These are phyloP conservation scores for Xylaria hypoxylon DNA, from an alignment of 2,329 filamentous ascomycete species.

Conservation along the genomic window DNA sequence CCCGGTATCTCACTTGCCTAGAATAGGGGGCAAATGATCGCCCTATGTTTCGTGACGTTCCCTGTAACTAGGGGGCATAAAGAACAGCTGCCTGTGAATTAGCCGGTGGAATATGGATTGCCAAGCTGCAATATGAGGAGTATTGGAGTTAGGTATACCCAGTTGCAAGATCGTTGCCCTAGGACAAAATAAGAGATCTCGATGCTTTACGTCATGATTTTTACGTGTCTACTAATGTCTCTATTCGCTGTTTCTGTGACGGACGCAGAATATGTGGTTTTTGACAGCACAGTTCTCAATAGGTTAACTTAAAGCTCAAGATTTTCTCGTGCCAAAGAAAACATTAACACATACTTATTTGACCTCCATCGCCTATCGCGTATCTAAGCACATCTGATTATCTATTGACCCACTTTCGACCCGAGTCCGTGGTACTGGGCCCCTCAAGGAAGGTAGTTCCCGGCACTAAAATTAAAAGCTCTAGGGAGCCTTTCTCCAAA, in stretches of 20 bases:
- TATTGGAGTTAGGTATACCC: slow-evolving; percentile 36
- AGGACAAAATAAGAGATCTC: slow-evolving; percentile 16
- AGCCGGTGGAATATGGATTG: slow-evolving; percentile 8
- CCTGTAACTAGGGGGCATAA: background rate
- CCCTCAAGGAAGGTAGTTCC: slow-evolving; percentile 27
- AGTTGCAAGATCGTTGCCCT: slow-evolving; percentile 15
- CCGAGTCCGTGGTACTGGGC: slow-evolving; percentile 34
- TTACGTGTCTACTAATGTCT: background rate
- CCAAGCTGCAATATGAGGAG: slow-evolving; percentile 22
- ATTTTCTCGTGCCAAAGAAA: background rate
- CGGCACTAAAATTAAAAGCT: slow-evolving; percentile 34
- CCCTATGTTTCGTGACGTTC: background rate
- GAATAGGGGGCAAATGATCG: background rate
- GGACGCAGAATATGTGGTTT: background rate
- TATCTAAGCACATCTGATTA: too few relatives aligned
- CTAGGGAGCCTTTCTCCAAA: background rate
- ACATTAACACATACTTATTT: background rate
- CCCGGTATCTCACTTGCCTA: background rate
- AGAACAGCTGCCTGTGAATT: slow-evolving; percentile 7
- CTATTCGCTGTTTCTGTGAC: background rate
- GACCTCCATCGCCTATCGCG: background rate
- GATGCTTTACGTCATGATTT: slow-evolving; percentile 3
- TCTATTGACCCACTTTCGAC: slow-evolving; percentile 24
- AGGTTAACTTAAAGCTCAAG: background rate
- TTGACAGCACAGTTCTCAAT: background rate